These are phyloP conservation scores for Ilyonectria sp. DNA, from an alignment of 2,329 filamentous ascomycete genomes.

Conservation along the genomic window DNA sequence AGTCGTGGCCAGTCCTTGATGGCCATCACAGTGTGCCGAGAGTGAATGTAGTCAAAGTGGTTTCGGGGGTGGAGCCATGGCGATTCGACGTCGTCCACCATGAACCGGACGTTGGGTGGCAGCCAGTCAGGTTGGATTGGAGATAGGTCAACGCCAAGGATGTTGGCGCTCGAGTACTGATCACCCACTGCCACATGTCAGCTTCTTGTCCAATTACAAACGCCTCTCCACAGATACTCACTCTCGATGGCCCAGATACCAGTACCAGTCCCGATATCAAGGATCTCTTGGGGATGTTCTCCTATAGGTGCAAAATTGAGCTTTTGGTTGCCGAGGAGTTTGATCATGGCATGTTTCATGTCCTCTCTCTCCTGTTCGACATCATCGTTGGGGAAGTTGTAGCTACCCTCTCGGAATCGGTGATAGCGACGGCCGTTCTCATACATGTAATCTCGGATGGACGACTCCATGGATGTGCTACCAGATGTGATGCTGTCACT, in stretches of 20 bases:
- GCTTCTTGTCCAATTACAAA: background rate
- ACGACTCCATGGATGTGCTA: constrained; percentile 57
- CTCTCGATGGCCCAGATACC: constrained; percentile 73
- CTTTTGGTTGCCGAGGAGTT: constrained; percentile 62
- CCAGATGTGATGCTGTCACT: constrained; percentile 55
- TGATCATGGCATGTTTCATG: constrained; percentile 69
- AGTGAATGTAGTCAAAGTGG: constrained; percentile 74
- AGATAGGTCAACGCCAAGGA: constrained; percentile 63
- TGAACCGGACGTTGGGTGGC: constrained; percentile 69
- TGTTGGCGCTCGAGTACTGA: constrained; percentile 58
- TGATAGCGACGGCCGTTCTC: constrained; percentile 75
- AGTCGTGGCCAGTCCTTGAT: constrained; percentile 70
- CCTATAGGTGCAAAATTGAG: constrained; percentile 69
- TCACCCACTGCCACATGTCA: constrained; percentile 60
- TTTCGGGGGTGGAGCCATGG: constrained; percentile 69
- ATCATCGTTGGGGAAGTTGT: constrained; percentile 74
- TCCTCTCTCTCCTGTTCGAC: constrained; percentile 72
- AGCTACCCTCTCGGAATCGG: constrained; percentile 67
- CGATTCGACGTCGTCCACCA: constrained; percentile 71
- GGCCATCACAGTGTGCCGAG: constrained; percentile 69
- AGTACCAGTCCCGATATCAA: constrained; percentile 73
- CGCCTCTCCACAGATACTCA: constrained; percentile 41
- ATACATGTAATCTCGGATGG: constrained; percentile 65
- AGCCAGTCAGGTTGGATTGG: constrained; percentile 67
- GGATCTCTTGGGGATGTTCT: constrained; percentile 62